Evolutionary conservation across 768 basidiomycete genomes (phyloP), one percentile per base, ranked within the genome.

Genomic region (Auricularia sp.): DNA sequence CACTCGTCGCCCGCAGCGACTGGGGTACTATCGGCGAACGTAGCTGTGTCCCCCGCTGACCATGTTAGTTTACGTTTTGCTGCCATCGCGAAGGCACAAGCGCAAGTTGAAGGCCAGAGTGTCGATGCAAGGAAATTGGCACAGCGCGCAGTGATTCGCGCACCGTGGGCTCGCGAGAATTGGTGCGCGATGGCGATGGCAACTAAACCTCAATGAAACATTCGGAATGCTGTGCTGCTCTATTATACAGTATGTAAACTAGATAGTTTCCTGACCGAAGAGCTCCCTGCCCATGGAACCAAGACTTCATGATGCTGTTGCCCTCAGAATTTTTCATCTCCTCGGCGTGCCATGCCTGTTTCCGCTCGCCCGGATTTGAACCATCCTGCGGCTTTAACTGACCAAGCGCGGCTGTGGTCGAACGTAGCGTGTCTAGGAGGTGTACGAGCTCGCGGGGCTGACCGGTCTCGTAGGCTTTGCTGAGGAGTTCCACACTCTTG

Each of bases 381-480:
- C 3, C 16, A 51, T 18, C 21, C 18, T 10, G 14, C 18, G 47
- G 5, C 47, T 51, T 51, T 6, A 51, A 21, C 21, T 18, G 47
- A 6, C 11, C 47, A 18, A 51, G 47, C 14, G 47, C 47, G 14
- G 14, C 47, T 21, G 47, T 51, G 11, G 47, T 51, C 47, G 47
- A 51, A 18, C 14, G 47, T 18, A 18, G 16, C 18, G 47, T 51
- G 18, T 72, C 71, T 62, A 63, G 65, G 42, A 72, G 64, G 64
- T 69, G 69, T 1, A 72, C 69, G 1, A 72, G 67, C 11, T 62
- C 63, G 3, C 69, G 68, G 3, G 37, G 63, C 2, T 62, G 44
- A 2, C 65, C 58, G 2, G 64, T 62, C 13, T 66, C 56, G 36
- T 69, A 37, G 2, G 68, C 69, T 13, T 64, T 64, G 34, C 16